These are phyloP conservation scores for Penicillium griseofulvum DNA, from an alignment of 2,329 filamentous ascomycete species.

Conservation along the genomic window DNA sequence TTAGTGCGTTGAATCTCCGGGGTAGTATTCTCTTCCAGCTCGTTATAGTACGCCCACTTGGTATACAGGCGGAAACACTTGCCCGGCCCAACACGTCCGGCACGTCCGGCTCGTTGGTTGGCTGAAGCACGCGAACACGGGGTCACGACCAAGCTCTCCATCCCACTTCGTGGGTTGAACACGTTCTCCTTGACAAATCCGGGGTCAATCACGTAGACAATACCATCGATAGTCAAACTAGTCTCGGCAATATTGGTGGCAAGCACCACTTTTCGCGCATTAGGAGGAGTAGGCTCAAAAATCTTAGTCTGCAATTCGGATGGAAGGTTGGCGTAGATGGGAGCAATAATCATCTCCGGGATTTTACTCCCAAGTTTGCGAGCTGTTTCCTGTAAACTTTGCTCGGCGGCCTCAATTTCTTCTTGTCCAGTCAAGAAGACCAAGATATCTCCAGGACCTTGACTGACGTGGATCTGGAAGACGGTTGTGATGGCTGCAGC, in stretches of 20 bases:
- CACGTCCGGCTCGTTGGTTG: conserved; percentile 88
- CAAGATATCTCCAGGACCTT: conserved; percentile 82
- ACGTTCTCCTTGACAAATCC: conserved; percentile 95
- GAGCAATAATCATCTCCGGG: conserved; percentile 83
- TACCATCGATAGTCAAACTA: conserved; percentile 90
- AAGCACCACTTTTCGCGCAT: conserved; percentile 83
- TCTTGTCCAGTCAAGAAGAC: conserved; percentile 96
- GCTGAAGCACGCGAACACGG: conserved; percentile 89
- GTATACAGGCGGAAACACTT: conserved; percentile 95
- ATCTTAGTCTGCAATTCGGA: conserved; percentile 90
- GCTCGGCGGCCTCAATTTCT: conserved; percentile 86
- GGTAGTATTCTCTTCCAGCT: conserved; percentile 86
- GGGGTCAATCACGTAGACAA: conserved; percentile 92
- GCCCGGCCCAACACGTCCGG: conserved; percentile 85
- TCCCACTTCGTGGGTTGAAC: conserved; percentile 86
- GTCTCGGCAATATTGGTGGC: conserved; percentile 98
- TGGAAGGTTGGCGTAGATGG: conserved; percentile 91
- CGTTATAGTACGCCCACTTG: conserved; percentile 89
- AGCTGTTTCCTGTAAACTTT: conserved; percentile 79
- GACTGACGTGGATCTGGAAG: conserved; percentile 90
- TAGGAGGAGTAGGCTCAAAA: conserved; percentile 85
- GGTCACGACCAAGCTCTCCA: conserved; percentile 87
- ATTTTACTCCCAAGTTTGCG: conserved; percentile 81
- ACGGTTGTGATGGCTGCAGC: conserved; percentile 87
- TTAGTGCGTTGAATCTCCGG: conserved; percentile 93